These are phyloP conservation scores for Trametes maxima DNA, from an alignment of 768 basidiomycete species.

Conservation along the genomic window DNA sequence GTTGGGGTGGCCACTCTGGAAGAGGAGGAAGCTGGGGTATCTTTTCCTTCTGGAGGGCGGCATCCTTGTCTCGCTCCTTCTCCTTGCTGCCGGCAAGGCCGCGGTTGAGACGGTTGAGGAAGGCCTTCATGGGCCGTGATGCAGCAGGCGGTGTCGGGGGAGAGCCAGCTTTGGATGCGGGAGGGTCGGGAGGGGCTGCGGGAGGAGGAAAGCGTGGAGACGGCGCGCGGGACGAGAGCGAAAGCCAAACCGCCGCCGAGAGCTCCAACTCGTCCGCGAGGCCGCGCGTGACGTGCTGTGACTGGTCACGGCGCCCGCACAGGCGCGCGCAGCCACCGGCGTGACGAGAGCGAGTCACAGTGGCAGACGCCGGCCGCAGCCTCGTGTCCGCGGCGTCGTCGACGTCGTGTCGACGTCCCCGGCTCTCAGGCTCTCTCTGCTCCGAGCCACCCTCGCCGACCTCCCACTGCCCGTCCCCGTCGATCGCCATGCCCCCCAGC, in stretches of 20 bases:
- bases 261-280: neutral
- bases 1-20: slow-evolving; percentile 65
- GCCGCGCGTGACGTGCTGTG: neutral
- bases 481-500: slow-evolving; percentile 21
- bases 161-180: slow-evolving; percentile 18
- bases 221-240: slow-evolving; percentile 19
- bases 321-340: slow-evolving; percentile 5
- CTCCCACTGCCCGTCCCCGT: neutral
- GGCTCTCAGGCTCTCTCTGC: too few species aligned
- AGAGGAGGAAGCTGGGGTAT: slow-evolving; percentile 61
- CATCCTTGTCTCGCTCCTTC: slow-evolving; percentile 48
- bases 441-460: neutral
- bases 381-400: neutral
- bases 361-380: slow-evolving; percentile 2
- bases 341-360: too few species aligned
- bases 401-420: too few species aligned
- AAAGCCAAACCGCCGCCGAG: neutral
- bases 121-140: slow-evolving; percentile 70
- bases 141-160: slow-evolving; percentile 10
- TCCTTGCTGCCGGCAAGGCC: slow-evolving; percentile 67
- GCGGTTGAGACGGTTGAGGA: slow-evolving; percentile 75
- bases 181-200: slow-evolving; percentile 23
- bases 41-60: slow-evolving; percentile 55
- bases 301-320: neutral
- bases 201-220: slow-evolving; percentile 23